These are phyloP conservation scores for Escovopsis sp. DNA, from an alignment of 2,329 filamentous ascomycete species.

Conservation along the genomic window DNA sequence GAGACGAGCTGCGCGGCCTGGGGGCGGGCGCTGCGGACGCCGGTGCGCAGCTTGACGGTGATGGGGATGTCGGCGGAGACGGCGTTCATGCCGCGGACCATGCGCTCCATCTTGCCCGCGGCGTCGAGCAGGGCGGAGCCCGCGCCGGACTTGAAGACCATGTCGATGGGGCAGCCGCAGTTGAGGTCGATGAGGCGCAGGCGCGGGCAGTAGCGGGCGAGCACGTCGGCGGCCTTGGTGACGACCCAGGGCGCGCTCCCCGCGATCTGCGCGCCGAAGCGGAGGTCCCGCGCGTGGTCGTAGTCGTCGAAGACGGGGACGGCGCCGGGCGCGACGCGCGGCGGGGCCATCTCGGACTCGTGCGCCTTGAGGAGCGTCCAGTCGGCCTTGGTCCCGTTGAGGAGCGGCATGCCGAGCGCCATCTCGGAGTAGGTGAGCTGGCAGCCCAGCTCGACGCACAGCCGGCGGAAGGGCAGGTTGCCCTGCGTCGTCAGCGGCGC, in stretches of 20 bases:
- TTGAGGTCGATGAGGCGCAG: constrained; percentile 89
- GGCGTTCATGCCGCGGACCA: constrained; percentile 88
- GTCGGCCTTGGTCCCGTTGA: constrained; percentile 81
- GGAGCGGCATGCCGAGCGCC: constrained; percentile 79
- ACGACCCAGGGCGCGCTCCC: constrained; percentile 86
- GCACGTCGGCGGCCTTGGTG: constrained; percentile 71
- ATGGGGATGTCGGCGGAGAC: constrained; percentile 85
- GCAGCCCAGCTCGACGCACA: constrained; percentile 79
- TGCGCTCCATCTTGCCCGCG: constrained; percentile 79
- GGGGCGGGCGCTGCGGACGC: constrained; percentile 64
- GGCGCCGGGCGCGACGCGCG: constrained; percentile 43
- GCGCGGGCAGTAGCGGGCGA: constrained; percentile 64
- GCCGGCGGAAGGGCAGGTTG: constrained; percentile 82
- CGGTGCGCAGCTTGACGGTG: constrained; percentile 88
- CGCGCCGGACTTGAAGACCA: constrained; percentile 76
- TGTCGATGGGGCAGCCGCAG: constrained; percentile 92
- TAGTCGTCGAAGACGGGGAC: constrained; percentile 55
- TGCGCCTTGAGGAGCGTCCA: constrained; percentile 94
- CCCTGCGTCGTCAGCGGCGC: constrained; percentile 93
- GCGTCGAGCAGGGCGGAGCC: constrained; percentile 87
- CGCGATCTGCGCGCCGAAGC: constrained; percentile 85
- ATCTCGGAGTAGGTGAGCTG: constrained; percentile 97
- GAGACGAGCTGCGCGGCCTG: constrained; percentile 72
- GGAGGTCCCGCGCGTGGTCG: constrained; percentile 68
- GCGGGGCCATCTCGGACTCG: constrained; percentile 62